These are phyloP conservation scores for Alternaria brassicicola DNA, from an alignment of 2,329 filamentous ascomycete species.

Conservation along the genomic window DNA sequence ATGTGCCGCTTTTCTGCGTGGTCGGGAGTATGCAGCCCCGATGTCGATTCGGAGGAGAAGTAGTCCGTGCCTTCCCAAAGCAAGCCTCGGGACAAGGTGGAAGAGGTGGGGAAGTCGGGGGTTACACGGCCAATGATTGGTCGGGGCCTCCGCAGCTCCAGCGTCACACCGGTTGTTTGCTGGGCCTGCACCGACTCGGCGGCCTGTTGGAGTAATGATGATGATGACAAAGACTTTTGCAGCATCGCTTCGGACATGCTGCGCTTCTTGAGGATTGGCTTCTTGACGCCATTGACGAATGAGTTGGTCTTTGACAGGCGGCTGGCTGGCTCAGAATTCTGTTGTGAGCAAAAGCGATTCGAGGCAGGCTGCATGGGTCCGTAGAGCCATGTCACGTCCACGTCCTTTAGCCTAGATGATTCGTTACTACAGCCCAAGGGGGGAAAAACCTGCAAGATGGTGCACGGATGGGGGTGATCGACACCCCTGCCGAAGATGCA, in stretches of 20 bases:
- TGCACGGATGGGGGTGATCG: constrained; percentile 40
- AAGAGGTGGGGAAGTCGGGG: constrained; percentile 72
- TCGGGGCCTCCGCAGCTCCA: constrained; percentile 58
- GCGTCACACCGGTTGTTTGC: constrained; percentile 62
- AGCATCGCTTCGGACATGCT: constrained; percentile 97
- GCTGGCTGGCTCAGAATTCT: constrained; percentile 58
- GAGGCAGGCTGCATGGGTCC: constrained; percentile 82
- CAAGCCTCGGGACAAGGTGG: constrained; percentile 65
- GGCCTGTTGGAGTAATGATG: constrained; percentile 87
- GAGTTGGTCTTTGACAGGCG: constrained; percentile 68
- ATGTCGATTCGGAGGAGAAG: constrained; percentile 71
- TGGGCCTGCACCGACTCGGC: constrained; percentile 86
- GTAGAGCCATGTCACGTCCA: constrained; percentile 97
- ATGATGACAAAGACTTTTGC: constrained; percentile 83
- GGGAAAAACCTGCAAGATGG: constrained; percentile 20
- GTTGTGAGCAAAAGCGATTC: constrained; percentile 58
- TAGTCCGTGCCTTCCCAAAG: constrained; percentile 69
- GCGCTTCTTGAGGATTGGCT: constrained; percentile 94
- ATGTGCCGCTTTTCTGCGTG: constrained; percentile 78
- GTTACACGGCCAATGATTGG: constrained; percentile 64
- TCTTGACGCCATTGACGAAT: constrained; percentile 70
- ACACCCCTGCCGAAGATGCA: constrained; percentile 28
- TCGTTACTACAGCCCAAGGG: constrained; percentile 37
- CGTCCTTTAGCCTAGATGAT: constrained; percentile 82
- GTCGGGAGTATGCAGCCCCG: constrained; percentile 70